Evolutionary conservation across 345 rosid genomes (phyloP).

Genomic region (Angophora floribunda): DNA sequence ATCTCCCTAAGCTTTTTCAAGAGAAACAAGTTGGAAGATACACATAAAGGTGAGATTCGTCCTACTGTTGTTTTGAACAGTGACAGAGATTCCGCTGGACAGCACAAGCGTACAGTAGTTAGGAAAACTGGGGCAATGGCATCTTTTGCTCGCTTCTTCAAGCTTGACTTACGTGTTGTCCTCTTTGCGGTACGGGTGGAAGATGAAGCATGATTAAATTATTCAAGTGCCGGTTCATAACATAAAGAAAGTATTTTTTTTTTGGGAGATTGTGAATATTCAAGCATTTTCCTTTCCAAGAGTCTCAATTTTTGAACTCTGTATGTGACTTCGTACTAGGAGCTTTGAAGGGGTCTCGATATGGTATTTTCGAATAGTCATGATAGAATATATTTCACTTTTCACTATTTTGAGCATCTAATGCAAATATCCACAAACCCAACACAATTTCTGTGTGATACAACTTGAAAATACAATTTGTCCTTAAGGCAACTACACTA

Average conservation of each 20-base stretch:
- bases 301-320: neutral
- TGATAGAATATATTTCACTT: neutral
- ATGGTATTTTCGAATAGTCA: neutral
- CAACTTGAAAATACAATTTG: neutral
- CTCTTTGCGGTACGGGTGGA: neutral
- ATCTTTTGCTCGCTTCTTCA: neutral
- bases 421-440: too few relatives aligned
- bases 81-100: neutral
- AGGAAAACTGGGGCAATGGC: neutral
- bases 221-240: neutral
- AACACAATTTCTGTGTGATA: neutral
- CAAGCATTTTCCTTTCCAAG: neutral
- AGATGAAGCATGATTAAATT: neutral
- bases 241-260: neutral
- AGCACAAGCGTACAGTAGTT: neutral
- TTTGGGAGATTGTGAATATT: neutral
- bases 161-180: neutral
- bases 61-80: neutral
- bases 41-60: neutral
- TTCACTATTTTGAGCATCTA: rapidly evolving
- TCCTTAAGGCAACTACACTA: neutral
- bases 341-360: rapidly evolving
- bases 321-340: rapidly evolving
- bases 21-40: neutral
- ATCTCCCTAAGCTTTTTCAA: neutral